Conservation (phyloP, 257 asterid genomes). For the Haberlea rhodopensis region DNA sequence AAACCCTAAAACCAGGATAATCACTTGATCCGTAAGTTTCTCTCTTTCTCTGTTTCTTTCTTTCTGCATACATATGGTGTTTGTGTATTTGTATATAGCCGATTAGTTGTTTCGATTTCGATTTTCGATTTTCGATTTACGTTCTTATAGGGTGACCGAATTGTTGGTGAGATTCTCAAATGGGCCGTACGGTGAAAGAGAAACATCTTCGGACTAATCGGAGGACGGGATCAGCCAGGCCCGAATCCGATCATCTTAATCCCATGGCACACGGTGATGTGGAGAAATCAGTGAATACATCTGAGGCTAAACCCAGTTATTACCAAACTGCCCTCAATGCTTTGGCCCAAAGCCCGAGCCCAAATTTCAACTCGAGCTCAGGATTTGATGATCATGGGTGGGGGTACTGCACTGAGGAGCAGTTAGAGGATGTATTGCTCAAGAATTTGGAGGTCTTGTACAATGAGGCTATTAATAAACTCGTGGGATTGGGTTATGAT, state of each 20-base stretch:
- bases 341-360: conserved; percentile 28
- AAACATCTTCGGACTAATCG: conserved; percentile 68
- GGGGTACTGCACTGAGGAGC: conserved; percentile 70
- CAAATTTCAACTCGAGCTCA: conserved; percentile 11
- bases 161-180: conserved; percentile 24
- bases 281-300: conserved; percentile 30
- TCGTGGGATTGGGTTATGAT: conserved; percentile 60
- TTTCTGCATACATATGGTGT: background rate
- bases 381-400: conserved; percentile 54
- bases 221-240: conserved; percentile 64
- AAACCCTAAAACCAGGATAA: conserved; percentile 19
- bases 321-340: conserved; percentile 34
- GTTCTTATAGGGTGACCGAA: conserved; percentile 26
- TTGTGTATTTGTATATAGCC: conserved; percentile 16
- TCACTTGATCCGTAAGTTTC: conserved; percentile 36
- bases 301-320: conserved; percentile 26
- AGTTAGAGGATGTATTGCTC: conserved; percentile 63
- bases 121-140: background rate
- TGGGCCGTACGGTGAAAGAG: conserved; percentile 71
- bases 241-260: conserved; percentile 53
- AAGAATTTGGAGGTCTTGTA: conserved; percentile 63
- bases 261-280: conserved; percentile 23
- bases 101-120: conserved; percentile 20
- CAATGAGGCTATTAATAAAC: conserved; percentile 58
- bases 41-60: conserved; percentile 8